Conservation (phyloP, 257 asterid species). For the Nicotiana tabacum region DNA sequence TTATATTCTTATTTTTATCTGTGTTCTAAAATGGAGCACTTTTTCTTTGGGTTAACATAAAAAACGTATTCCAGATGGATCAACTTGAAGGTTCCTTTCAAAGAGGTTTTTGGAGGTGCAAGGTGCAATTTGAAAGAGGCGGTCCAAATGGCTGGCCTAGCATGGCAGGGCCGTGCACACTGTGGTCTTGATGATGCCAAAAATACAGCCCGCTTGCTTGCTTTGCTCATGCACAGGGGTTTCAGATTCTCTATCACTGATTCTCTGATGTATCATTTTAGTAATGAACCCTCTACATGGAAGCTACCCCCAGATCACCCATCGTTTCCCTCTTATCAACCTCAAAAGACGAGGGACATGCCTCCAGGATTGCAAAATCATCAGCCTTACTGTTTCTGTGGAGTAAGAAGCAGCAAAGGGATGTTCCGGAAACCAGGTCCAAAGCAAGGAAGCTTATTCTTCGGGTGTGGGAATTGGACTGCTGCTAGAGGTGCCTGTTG, state of each 20-base stretch:
- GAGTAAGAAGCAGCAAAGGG: conserved; percentile 68
- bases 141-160: conserved; percentile 73
- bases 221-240: conserved; percentile 60
- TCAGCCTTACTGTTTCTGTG: conserved; percentile 61
- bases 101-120: conserved; percentile 62
- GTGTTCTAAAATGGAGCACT: not conserved
- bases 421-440: conserved; percentile 75
- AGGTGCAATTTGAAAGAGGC: conserved; percentile 85
- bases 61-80: conserved; percentile 54
- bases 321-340: conserved; percentile 30
- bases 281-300: conserved; percentile 40
- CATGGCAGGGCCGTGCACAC: conserved; percentile 93
- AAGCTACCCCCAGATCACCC: conserved; percentile 44
- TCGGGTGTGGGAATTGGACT: conserved; percentile 87
- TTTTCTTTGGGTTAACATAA: conserved; percentile 4
- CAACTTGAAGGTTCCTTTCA: conserved; percentile 77
- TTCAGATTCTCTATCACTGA: conserved; percentile 68
- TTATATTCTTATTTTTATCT: conserved; percentile 3
- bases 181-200: conserved; percentile 93
- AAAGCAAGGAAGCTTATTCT: conserved; percentile 70
- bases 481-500: conserved; percentile 79
- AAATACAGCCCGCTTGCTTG: conserved; percentile 77
- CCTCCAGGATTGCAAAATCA: conserved; percentile 33
- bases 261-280: conserved; percentile 41
- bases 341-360: conserved; percentile 37